These are phyloP conservation scores for Cetraspora pellucida DNA, from an alignment of 192 early-diverging fungal genomes.

Conservation along the genomic window DNA sequence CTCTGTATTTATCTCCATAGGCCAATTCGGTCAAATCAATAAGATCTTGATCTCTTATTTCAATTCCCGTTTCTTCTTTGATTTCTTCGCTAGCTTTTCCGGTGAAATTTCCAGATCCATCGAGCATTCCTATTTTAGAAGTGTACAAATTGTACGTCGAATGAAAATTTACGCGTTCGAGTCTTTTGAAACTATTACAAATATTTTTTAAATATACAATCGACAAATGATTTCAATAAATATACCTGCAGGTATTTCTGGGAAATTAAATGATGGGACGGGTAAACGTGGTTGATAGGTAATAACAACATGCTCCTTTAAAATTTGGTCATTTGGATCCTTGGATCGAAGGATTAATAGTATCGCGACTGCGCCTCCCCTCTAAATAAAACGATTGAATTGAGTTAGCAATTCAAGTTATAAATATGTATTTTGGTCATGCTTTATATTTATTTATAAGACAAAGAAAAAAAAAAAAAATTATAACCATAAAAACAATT, in stretches of 20 bases:
- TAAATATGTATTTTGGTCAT: background rate
- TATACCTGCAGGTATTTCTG: slow-evolving; percentile 78
- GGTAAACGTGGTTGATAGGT: slow-evolving; percentile 76
- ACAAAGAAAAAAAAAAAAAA: background rate
- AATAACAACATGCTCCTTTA: slow-evolving; percentile 62
- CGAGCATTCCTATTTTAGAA: slow-evolving; percentile 62
- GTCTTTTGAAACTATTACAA: background rate
- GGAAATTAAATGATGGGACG: slow-evolving; percentile 57
- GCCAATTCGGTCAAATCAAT: slow-evolving; percentile 67
- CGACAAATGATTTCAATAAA: background rate
- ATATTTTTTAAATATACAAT: background rate
- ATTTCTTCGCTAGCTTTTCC: slow-evolving; percentile 80
- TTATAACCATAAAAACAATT: slow-evolving; percentile 72
- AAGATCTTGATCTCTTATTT: slow-evolving; percentile 60
- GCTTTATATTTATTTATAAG: background rate
- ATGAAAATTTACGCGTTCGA: background rate
- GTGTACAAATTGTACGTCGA: background rate
- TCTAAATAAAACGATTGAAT: slow-evolving; percentile 39
- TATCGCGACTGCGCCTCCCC: slow-evolving; percentile 75
- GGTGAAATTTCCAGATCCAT: slow-evolving; percentile 70
- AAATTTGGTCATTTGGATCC: slow-evolving; percentile 37
- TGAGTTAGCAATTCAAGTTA: no score
- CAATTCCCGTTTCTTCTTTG: slow-evolving; percentile 80
- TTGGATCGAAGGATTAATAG: slow-evolving; percentile 62
- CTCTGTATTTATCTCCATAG: slow-evolving; percentile 47